Conservation (phyloP, 2,329 filamentous ascomycete species). For the Cladobotryum mycophilum region DNA sequence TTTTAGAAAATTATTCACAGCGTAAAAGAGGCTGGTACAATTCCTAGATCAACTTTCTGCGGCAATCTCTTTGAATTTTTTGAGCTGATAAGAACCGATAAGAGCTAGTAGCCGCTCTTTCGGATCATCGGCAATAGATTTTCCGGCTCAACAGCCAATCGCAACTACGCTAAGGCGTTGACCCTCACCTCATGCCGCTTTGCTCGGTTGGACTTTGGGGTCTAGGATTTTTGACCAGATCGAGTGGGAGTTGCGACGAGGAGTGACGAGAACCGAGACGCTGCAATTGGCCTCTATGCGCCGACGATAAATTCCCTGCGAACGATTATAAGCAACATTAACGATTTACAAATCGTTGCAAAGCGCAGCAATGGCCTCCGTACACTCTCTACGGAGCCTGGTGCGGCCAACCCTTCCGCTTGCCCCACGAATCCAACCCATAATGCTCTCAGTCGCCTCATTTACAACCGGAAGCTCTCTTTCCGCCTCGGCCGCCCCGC, state of each 20-base stretch:
- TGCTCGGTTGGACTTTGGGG: neutral
- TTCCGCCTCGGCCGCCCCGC: slow-evolving; percentile 24
- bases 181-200: neutral
- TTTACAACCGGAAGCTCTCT: slow-evolving; percentile 33
- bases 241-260: slow-evolving; percentile 18
- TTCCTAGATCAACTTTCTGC: slow-evolving; percentile 4
- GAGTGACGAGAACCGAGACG: slow-evolving; percentile 16
- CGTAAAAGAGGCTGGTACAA: neutral
- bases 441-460: slow-evolving; percentile 29
- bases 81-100: slow-evolving; percentile 20
- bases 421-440: slow-evolving; percentile 27
- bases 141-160: slow-evolving; percentile 16
- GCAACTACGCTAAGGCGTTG: neutral
- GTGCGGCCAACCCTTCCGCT: slow-evolving; percentile 28
- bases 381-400: slow-evolving; percentile 38
- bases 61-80: slow-evolving; percentile 16
- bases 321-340: neutral
- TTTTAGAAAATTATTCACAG: neutral
- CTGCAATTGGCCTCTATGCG: slow-evolving; percentile 26
- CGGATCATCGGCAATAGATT: slow-evolving; percentile 25
- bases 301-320: slow-evolving; percentile 13
- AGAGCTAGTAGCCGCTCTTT: slow-evolving; percentile 1
- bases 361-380: slow-evolving; percentile 30
- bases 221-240: slow-evolving; percentile 10
- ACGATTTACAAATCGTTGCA: neutral